Evolutionary conservation across 768 basidiomycete species (phyloP), one percentile per base, ranked within the genome.

Genomic region (Leccinellum luteum): DNA sequence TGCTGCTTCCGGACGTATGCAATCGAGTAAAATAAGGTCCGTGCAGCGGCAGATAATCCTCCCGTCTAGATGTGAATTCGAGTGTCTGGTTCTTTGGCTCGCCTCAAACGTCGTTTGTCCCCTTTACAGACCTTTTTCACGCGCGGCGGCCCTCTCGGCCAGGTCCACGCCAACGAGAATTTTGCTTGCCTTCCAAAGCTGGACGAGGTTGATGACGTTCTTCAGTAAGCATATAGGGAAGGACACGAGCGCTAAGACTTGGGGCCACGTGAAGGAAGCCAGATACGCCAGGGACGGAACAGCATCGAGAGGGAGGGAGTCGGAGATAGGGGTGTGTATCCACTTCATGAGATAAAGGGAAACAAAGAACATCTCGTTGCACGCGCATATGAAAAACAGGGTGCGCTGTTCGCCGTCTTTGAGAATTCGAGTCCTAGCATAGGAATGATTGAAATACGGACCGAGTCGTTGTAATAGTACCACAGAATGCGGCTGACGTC

Each of bases 101-200:
- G 28, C 34, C 35, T 15, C 12, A 41, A 15, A 55, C 15, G 8
- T 35, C 30, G 35, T 14, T 38, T n/a, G 9, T 38, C 17, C 35
- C 25, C 7, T 47, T 58, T 49, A 69, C 25, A 61, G 35, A 34
- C 50, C 14, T 56, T 60, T 69, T 56, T 81, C 76, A 55, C 86
- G 76, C 19, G 82, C 87, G 55, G 81, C 80, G 38, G 86, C 85
- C 62, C 94, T 78, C 73, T 95, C 93, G 45, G 90, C 91, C 48
- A 97, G 76, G 68, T 97, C 94, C 12, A 97, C 90, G 1, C 94
- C 94, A 14, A 97, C 94, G 15, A 97, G 81, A 55, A 94, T 92
- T 75, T 94, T 94, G 34, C 90, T 89, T 27, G 97, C 96, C 72
- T 99, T 99, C 95, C 95, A 98, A 57, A 98, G 84, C 73, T 99